Evolutionary conservation across 257 asterid species (phyloP).

Genomic region (Catharanthus roseus): DNA sequence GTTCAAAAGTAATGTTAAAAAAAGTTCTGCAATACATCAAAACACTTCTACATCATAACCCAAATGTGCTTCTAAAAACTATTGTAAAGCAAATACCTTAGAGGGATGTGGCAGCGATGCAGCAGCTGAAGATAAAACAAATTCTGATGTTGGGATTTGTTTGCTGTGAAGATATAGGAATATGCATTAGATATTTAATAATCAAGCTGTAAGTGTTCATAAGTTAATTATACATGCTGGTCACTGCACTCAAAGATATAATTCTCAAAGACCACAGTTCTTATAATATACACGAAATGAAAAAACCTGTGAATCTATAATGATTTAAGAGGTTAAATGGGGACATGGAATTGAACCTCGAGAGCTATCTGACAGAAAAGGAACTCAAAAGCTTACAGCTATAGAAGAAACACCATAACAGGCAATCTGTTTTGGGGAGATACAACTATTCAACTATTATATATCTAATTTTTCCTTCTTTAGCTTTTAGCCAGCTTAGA

Average conservation of each 20-base stretch:
- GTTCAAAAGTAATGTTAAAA: neutral
- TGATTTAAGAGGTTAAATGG: neutral
- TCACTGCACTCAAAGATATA: neutral
- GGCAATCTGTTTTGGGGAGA: neutral
- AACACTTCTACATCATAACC: neutral
- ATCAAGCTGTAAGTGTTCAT: neutral
- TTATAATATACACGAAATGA: neutral
- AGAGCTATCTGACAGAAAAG: neutral
- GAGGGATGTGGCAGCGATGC: conserved; percentile 72
- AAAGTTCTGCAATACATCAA: neutral
- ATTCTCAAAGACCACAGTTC: neutral
- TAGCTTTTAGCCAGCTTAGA: neutral
- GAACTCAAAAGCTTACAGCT: neutral
- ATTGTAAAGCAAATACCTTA: conserved; percentile 48
- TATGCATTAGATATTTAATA: conserved; percentile 6
- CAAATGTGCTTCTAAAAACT: neutral
- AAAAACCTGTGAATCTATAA: neutral
- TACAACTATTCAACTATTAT: neutral
- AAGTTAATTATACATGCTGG: neutral
- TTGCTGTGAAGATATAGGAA: conserved; percentile 39
- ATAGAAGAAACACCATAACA: neutral
- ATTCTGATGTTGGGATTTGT: conserved; percentile 29
- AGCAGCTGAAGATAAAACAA: conserved; percentile 68
- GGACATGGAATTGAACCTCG: neutral
- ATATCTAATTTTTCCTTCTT: neutral